Evolutionary conservation across 2,329 filamentous ascomycete species (phyloP).

Genomic region (Rutstroemia sp.): DNA sequence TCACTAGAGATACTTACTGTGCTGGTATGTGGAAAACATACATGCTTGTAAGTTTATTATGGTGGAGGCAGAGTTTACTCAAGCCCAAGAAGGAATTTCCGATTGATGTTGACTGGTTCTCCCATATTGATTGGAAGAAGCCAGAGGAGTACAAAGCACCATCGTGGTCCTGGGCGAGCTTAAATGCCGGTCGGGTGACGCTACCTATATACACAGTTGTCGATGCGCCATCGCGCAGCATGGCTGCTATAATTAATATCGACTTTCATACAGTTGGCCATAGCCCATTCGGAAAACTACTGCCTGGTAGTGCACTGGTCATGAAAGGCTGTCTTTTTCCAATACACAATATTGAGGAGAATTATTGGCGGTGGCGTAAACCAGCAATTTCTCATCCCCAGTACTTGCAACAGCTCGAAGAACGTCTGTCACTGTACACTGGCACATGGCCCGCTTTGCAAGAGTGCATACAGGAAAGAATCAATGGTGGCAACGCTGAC

Average conservation of each 20-base stretch:
- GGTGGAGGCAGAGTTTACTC: conserved; percentile 1
- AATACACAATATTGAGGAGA: neutral
- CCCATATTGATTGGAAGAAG: conserved; percentile 8
- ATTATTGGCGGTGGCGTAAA: conserved; percentile 6
- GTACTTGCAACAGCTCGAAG: neutral
- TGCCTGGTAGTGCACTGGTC: neutral
- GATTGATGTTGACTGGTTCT: neutral
- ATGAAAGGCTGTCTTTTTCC: conserved; percentile 5
- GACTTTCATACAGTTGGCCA: neutral
- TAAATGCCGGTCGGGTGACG: conserved; percentile 9
- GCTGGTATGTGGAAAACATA: conserved; percentile 11
- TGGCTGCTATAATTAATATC: conserved; percentile 7
- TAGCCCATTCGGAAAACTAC: conserved; percentile 3
- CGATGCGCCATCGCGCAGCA: conserved; percentile 1
- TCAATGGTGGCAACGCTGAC: neutral
- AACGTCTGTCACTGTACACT: neutral
- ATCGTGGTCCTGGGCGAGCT: conserved; percentile 14
- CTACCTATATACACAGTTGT: neutral
- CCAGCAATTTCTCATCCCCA: neutral
- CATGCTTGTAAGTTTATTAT: conserved; percentile 5
- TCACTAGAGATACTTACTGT: conserved; percentile 11
- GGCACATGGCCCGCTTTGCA: conserved; percentile 2
- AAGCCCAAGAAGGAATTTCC: neutral
- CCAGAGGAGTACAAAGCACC: conserved; percentile 8
- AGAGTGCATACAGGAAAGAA: conserved; percentile 7